Base-by-base conservation (phyloP, 2,329 filamentous ascomycete species). In the Alternaria sp. region DNA sequence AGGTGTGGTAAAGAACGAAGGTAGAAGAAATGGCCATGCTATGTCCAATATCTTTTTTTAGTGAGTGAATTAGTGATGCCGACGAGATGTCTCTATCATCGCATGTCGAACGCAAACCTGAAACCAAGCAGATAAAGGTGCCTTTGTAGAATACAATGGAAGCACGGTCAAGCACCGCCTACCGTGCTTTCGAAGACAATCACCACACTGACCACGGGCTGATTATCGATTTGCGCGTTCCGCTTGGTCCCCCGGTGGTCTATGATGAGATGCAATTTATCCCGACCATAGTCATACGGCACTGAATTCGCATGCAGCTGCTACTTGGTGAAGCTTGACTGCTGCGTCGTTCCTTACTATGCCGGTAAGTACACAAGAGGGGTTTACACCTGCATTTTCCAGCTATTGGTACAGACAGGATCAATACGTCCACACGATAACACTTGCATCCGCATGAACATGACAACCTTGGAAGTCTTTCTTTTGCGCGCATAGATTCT, bases 111-210 rank as follows among this genome's bases (percentile, higher is more conserved):
- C 23, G 25, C 26, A 46, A 19, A 26, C 21, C 15, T 60, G 57
- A 60, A 55, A 60, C 57, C 49, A 36, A 40, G 49, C 49, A 36
- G 49, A 52, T 23, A 52, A 36, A 52, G 49, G 19, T 32, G 49
- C 43, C 57, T 54, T 60, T 60, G 57, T 60, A 54, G 21, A 54
- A 49, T 55, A 55, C 28, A 60, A 60, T 23, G 51, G 36, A 52
- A 52, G 49, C 49, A 52, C 49, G 49, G 49, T 40, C 21, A 19
- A 55, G 40, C 43, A 47, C 28, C 21, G n/a, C 26, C 40, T 55
- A 54, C 50, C 50, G 52, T 54, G 30, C 52, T 54, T 54, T 44
- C 49, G 28, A 52, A 52, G 28, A 40, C 23, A 23, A 40, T 21
- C 28, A 40, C 28, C 30, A 52, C 49, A 52, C 49, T 52, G 49